A percentile compares a stretch with the other conserved stretches of the same genome.
phyloP scores from a whole-genome alignment of 2,329 filamentous ascomycete genomes.

The Xylariaceae sp. region DNA sequence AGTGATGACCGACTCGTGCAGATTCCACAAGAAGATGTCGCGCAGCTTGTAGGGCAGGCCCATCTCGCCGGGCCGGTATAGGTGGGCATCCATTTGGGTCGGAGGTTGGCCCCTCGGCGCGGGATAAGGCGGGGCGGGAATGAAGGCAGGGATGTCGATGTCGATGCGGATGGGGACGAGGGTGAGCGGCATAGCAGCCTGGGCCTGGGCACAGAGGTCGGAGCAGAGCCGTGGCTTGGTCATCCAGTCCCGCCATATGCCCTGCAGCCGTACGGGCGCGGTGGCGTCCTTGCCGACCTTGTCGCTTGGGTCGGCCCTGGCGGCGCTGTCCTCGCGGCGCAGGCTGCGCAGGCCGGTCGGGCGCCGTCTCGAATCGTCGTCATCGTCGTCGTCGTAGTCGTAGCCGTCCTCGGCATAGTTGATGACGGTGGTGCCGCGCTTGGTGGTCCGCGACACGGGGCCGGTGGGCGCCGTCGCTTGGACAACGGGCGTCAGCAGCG shows the following conservation, averaged over 20 bases:
- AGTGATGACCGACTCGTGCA: conserved; percentile 88
- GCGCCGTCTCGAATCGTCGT: conserved; percentile 67
- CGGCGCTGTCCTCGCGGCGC: conserved; percentile 64
- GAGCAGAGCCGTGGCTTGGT: conserved; percentile 57
- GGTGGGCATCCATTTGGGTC: conserved; percentile 44
- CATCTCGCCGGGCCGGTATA: conserved; percentile 71
- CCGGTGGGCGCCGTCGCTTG: conserved; percentile 60
- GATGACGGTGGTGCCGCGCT: conserved; percentile 91
- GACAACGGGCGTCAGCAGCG: conserved; percentile 77
- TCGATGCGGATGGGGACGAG: conserved; percentile 96
- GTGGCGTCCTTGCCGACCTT: conserved; percentile 77
- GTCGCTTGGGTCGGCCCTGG: conserved; percentile 58
- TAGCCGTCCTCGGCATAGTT: conserved; percentile 97
- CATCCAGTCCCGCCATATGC: conserved; percentile 95
- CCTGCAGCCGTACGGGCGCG: conserved; percentile 74
- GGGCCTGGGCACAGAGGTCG: conserved; percentile 54
- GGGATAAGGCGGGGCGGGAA: conserved; percentile 58
- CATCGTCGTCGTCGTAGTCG: conserved; percentile 68
- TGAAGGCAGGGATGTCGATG: conserved; percentile 76
- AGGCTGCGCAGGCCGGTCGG: conserved; percentile 79
- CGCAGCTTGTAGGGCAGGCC: conserved; percentile 83
- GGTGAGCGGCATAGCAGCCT: conserved; percentile 74
- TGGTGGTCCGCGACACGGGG: conserved; percentile 75
- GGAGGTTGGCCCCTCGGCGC: conserved; percentile 62
- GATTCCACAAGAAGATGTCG: conserved; percentile 95